These are phyloP conservation scores for Penicillium sp. DNA, from an alignment of 2,329 filamentous ascomycete genomes.

Conservation along the genomic window DNA sequence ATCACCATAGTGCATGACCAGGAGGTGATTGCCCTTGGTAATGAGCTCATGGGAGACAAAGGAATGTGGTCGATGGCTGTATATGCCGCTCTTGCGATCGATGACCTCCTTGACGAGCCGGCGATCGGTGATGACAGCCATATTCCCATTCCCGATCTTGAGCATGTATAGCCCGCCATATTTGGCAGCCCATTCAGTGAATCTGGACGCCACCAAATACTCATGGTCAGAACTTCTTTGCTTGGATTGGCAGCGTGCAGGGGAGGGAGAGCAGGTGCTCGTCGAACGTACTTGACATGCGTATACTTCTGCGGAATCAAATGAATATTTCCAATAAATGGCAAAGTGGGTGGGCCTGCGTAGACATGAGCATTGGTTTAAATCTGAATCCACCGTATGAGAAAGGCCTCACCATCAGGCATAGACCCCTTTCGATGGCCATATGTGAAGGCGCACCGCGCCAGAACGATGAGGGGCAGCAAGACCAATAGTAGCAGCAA, in stretches of 20 bases:
- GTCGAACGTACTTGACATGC: neutral
- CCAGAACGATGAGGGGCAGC: too few species aligned
- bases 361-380: neutral
- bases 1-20: neutral
- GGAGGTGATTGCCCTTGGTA: neutral
- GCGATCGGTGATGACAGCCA: neutral
- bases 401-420: neutral
- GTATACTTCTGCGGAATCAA: neutral
- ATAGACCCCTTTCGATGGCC: neutral
- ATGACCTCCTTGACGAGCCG: neutral
- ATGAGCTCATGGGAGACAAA: neutral
- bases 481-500: too few species aligned
- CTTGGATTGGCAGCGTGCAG: too few species aligned
- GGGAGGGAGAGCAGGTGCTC: too few species aligned
- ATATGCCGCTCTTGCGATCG: neutral
- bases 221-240: too few species aligned
- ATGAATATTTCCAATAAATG: neutral
- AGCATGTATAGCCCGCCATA: neutral
- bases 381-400: neutral
- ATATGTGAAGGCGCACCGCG: too few species aligned
- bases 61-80: neutral
- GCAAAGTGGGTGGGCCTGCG: neutral
- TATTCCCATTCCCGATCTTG: neutral
- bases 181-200: neutral
- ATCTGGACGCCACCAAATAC: neutral